A percentile compares a stretch with the other conserved stretches of the same genome.
These are phyloP conservation scores for Lolium multiflorum DNA, from an alignment of 176 grass and related monocot genomes.

Conservation along the genomic window DNA sequence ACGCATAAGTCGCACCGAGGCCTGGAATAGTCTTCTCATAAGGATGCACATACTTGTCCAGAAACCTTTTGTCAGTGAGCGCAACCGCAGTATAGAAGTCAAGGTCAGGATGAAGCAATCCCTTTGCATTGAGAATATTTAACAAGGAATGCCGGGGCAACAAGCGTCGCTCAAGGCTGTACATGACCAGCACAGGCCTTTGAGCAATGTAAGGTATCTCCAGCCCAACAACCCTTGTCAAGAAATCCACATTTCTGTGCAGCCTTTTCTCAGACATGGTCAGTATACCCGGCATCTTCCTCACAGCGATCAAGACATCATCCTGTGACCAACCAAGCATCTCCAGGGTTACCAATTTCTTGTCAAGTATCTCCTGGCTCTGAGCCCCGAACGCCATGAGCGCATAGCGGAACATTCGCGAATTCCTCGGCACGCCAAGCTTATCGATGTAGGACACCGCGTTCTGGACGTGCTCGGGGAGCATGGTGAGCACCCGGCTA, in stretches of 20 bases:
- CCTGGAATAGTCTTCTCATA: neutral
- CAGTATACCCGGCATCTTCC: neutral
- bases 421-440: neutral
- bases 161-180: neutral
- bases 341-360: neutral
- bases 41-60: constrained; percentile 2
- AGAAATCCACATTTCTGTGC: neutral
- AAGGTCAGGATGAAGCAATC: neutral
- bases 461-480: neutral
- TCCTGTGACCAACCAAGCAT: constrained; percentile 5
- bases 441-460: neutral
- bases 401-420: neutral
- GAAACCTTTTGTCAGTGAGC: neutral
- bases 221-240: neutral
- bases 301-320: neutral
- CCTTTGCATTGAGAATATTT: neutral
- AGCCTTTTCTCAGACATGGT: neutral
- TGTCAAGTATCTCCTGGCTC: neutral
- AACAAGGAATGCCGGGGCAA: constrained; percentile 4
- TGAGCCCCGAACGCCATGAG: neutral
- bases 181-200: neutral
- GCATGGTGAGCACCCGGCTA: neutral
- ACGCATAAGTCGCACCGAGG: neutral
- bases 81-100: neutral
- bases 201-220: neutral